phyloP scores from a whole-genome alignment of 768 basidiomycete genomes.

The Mycena epipterygia region DNA sequence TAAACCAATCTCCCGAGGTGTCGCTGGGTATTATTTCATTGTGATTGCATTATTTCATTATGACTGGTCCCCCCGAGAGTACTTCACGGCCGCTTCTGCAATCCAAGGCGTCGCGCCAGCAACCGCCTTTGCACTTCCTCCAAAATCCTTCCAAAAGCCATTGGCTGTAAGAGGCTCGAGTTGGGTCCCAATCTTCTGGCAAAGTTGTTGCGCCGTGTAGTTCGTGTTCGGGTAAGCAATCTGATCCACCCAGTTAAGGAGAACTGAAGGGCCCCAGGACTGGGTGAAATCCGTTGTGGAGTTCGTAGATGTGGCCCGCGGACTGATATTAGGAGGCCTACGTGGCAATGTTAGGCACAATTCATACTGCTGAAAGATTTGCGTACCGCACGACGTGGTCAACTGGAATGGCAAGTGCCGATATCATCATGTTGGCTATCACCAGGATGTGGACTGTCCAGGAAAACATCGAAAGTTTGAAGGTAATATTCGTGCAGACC shows the following conservation, averaged over 20 bases:
- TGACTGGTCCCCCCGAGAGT: neutral
- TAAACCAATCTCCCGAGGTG: no score
- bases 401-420: neutral
- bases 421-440: neutral
- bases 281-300: neutral
- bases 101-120: neutral
- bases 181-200: neutral
- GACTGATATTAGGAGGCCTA: neutral
- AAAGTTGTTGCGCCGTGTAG: neutral
- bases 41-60: constrained; percentile 6
- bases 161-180: neutral
- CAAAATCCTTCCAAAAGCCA: neutral
- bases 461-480: neutral
- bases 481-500: no score
- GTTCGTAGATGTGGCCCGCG: neutral
- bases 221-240: constrained; percentile 1
- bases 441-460: neutral
- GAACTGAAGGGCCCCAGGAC: neutral
- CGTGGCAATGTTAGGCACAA: neutral
- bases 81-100: constrained; percentile 4
- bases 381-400: neutral
- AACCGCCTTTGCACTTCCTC: neutral
- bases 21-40: no score
- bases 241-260: constrained; percentile 3
- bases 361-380: neutral